A percentile compares a stretch with the other conserved stretches of the same genome.
Conservation (phyloP, 768 basidiomycete species). For the Tylopilus balloui region DNA sequence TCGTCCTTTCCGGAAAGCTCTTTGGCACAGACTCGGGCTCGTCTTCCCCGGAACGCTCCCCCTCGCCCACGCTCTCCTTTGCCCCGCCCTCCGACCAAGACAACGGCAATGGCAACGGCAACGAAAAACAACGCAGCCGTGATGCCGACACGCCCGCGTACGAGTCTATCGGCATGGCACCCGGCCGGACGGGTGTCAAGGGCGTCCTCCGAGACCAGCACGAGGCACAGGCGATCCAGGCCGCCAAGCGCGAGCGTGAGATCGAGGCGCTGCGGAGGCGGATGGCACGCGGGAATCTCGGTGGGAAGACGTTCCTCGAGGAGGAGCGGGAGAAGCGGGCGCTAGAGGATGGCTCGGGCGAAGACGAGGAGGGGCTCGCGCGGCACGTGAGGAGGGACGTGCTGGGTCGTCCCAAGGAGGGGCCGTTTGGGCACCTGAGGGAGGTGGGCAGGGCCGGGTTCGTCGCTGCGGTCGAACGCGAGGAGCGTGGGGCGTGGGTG, state of each 20-base stretch:
- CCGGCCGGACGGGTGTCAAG: conserved; percentile 83
- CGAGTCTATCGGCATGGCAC: conserved; percentile 79
- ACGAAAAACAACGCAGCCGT: conserved; percentile 35
- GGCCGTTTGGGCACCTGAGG: conserved; percentile 70
- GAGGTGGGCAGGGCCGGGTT: conserved; percentile 76
- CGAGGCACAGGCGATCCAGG: conserved; percentile 57
- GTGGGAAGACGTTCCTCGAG: conserved; percentile 71
- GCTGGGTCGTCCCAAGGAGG: conserved; percentile 47
- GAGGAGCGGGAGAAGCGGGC: conserved; percentile 58
- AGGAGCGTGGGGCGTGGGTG: conserved; percentile 68
- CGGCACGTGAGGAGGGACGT: conserved; percentile 34
- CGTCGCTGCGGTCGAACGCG: conserved; percentile 69
- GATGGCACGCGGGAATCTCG: conserved; percentile 64
- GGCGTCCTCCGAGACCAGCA: conserved; percentile 80
- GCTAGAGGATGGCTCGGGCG: conserved; percentile 40
- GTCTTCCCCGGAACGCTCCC: conserved; percentile 61
- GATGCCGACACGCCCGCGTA: conserved; percentile 8
- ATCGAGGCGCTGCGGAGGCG: conserved; percentile 46
- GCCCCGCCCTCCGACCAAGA: conserved; percentile 36
- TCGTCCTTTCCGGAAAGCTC: conserved; percentile 74
- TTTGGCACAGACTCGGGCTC: conserved; percentile 54
- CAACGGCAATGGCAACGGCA: background rate
- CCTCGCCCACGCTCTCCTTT: conserved; percentile 42
- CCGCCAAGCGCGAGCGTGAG: conserved; percentile 50
- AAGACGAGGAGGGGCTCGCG: conserved; percentile 21